Evolutionary conservation across 2,329 filamentous ascomycete species (phyloP).

Genomic region (Xylariaceae sp.): DNA sequence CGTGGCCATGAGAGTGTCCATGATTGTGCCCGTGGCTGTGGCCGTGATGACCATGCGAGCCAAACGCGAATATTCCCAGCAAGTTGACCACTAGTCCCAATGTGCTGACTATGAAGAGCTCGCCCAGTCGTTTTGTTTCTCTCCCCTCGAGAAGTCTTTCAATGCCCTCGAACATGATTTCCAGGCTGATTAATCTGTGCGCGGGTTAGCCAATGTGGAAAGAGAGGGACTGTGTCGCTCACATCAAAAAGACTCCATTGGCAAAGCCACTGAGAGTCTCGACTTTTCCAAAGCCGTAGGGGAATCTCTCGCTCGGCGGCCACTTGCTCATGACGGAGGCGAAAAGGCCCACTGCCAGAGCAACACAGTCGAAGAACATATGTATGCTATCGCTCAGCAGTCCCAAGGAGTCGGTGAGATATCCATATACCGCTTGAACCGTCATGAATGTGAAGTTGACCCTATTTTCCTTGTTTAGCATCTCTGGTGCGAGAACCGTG

Average conservation of each 20-base stretch:
- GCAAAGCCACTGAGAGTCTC: constrained; percentile 95
- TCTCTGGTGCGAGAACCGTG: not conserved
- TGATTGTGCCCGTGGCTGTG: constrained; percentile 36
- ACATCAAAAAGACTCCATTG: constrained; percentile 93
- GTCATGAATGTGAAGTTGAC: constrained; percentile 95
- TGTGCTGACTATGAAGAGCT: constrained; percentile 84
- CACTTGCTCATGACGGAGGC: constrained; percentile 96
- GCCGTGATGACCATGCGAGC: constrained; percentile 55
- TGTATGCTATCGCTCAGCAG: constrained; percentile 97
- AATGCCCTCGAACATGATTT: constrained; percentile 92
- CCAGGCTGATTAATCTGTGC: constrained; percentile 80
- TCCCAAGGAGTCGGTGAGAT: constrained; percentile 86
- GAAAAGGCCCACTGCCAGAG: constrained; percentile 82
- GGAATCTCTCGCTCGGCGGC: constrained; percentile 83
- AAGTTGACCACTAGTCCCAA: constrained; percentile 86
- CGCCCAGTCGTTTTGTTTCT: constrained; percentile 76
- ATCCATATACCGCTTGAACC: constrained; percentile 91
- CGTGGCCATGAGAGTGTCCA: constrained; percentile 30
- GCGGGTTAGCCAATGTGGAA: constrained; percentile 3
- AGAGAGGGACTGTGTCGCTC: constrained; percentile 29
- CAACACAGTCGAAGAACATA: constrained; percentile 98
- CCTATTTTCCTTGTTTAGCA: too few relatives aligned
- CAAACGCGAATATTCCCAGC: constrained; percentile 84
- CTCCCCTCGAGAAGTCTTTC: constrained; percentile 81
- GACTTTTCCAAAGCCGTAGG: constrained; percentile 94